These are phyloP conservation scores for Exsudoporus frostii DNA, from an alignment of 768 basidiomycete genomes.

Conservation along the genomic window DNA sequence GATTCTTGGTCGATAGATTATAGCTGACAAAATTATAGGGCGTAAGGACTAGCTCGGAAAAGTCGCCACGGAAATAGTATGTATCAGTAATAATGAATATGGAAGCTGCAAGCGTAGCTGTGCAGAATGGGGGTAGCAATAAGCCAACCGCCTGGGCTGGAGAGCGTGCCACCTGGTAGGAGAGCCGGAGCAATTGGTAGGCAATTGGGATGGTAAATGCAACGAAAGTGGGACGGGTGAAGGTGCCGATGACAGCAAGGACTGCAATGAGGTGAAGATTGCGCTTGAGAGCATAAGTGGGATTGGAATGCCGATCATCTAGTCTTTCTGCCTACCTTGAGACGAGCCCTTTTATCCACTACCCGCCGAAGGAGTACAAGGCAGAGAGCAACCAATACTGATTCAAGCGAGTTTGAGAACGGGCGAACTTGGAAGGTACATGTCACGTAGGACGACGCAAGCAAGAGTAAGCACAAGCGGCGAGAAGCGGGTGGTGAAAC, in stretches of 20 bases:
- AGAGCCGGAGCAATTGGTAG: constrained; percentile 22
- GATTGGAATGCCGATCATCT: neutral
- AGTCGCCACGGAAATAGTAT: constrained; percentile 30
- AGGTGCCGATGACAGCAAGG: constrained; percentile 29
- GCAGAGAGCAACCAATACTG: constrained; percentile 29
- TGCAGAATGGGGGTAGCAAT: constrained; percentile 21
- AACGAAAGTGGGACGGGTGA: constrained; percentile 37
- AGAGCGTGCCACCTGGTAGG: constrained; percentile 11
- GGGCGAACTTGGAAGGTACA: constrained; percentile 39
- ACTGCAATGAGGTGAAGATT: constrained; percentile 26
- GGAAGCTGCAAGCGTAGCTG: constrained; percentile 13
- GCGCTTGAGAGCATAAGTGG: constrained; percentile 1
- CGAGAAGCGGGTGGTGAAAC: constrained; percentile 16
- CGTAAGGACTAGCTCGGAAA: constrained; percentile 25
- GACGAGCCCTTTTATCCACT: neutral
- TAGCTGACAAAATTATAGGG: constrained; percentile 39
- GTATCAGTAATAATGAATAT: constrained; percentile 30
- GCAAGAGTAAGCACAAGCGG: constrained; percentile 24
- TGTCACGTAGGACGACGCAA: constrained; percentile 37
- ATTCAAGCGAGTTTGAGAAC: constrained; percentile 39
- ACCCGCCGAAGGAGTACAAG: constrained; percentile 27
- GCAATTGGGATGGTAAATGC: constrained; percentile 33
- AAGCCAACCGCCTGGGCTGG: neutral
- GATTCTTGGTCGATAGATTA: constrained; percentile 35
- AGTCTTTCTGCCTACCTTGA: neutral